phyloP scores from a whole-genome alignment of 768 basidiomycete genomes.

The Russula griseocarnosa region DNA sequence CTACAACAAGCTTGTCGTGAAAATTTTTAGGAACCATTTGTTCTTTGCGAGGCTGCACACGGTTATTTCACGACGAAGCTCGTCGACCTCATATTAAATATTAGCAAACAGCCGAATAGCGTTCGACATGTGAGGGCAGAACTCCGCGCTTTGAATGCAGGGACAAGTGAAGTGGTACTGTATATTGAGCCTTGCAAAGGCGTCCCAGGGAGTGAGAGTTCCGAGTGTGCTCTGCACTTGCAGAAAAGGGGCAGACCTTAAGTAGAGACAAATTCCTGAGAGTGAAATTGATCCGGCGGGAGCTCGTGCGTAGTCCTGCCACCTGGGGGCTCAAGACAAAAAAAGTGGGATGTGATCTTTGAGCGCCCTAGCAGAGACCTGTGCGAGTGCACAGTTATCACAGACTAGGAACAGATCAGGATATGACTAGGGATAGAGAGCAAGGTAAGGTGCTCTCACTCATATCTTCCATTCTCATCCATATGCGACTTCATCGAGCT shows the following conservation, averaged over 20 bases:
- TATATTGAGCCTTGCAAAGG: slow-evolving; percentile 61
- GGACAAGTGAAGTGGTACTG: slow-evolving; percentile 63
- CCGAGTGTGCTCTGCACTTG: neutral
- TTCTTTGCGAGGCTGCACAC: slow-evolving; percentile 53
- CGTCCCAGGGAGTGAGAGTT: slow-evolving; percentile 37
- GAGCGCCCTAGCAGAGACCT: slow-evolving; percentile 77
- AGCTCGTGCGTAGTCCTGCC: slow-evolving; percentile 72
- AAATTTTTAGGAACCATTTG: slow-evolving; percentile 46
- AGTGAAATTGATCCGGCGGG: slow-evolving; percentile 79
- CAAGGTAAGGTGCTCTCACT: slow-evolving; percentile 43
- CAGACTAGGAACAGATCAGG: slow-evolving; percentile 43
- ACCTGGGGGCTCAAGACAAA: slow-evolving; percentile 82
- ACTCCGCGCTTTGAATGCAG: slow-evolving; percentile 53
- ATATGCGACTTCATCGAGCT: slow-evolving; percentile 81
- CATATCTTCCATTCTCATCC: slow-evolving; percentile 92
- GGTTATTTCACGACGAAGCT: slow-evolving; percentile 71
- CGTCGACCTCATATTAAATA: slow-evolving; percentile 90
- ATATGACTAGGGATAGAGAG: slow-evolving; percentile 9
- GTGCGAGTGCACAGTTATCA: slow-evolving; percentile 77
- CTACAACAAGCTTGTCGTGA: slow-evolving; percentile 78
- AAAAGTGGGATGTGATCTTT: slow-evolving; percentile 63
- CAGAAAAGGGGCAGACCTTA: slow-evolving; percentile 40
- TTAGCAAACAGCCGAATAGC: slow-evolving; percentile 69
- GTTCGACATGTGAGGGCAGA: slow-evolving; percentile 50
- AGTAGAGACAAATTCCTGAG: slow-evolving; percentile 71